These are phyloP conservation scores for Nyctanthes arbortristis DNA, from an alignment of 257 asterid species.

Conservation along the genomic window DNA sequence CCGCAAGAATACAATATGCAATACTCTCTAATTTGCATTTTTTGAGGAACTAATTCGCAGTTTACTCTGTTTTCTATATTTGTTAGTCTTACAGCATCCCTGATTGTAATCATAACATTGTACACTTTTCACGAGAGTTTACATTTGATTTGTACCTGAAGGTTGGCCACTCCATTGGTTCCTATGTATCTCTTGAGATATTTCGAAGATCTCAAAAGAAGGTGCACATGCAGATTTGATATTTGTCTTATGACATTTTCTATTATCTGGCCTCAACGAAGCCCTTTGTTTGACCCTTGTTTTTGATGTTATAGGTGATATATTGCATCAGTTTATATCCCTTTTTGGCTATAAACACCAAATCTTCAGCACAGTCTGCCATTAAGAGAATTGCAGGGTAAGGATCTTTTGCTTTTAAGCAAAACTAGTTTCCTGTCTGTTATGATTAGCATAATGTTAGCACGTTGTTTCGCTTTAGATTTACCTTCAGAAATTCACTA, in stretches of 20 bases:
- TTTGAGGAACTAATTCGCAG: too few species aligned
- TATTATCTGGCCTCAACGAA: background rate
- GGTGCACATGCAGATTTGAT: slow-evolving; percentile 42
- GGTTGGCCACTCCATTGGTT: slow-evolving; percentile 96
- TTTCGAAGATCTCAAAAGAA: slow-evolving; percentile 59
- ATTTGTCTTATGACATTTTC: background rate
- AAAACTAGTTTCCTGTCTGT: too few species aligned
- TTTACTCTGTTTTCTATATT: background rate
- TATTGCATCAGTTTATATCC: slow-evolving; percentile 77
- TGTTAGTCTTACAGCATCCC: background rate
- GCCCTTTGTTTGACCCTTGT: slow-evolving; percentile 13
- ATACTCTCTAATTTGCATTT: too few species aligned
- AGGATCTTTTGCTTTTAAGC: slow-evolving; percentile 16
- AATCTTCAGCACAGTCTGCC: slow-evolving; percentile 59
- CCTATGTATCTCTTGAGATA: slow-evolving; percentile 71
- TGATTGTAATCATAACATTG: background rate
- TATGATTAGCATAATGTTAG: too few species aligned
- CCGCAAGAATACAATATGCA: background rate
- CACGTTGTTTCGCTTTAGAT: background rate
- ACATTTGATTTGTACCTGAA: slow-evolving; percentile 36
- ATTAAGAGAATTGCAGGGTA: slow-evolving; percentile 63
- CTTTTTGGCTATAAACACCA: slow-evolving; percentile 68
- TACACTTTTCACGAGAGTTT: slow-evolving; percentile 20
- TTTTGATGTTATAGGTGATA: slow-evolving; percentile 47
- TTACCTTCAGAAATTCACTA: background rate